Evolutionary conservation across 495 filamentous ascomycete genomes (phyloP), one percentile per base, ranked within the genome.

Genomic region (Tuber calosporum): DNA sequence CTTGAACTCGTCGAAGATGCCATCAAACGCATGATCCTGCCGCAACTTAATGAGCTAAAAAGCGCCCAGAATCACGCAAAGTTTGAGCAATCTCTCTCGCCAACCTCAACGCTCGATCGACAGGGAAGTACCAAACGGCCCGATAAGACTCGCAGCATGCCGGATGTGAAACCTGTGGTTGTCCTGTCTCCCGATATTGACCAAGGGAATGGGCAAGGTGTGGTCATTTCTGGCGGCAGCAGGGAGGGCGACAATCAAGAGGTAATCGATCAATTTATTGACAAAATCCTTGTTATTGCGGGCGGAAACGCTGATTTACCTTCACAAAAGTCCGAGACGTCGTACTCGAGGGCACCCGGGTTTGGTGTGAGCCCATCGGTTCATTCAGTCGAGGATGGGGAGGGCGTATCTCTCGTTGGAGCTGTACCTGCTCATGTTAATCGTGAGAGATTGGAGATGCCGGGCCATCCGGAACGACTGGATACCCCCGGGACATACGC

Each of bases 1-100:
- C 87, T 98, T 7, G 92, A 96, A 81, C 94, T 93, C 0, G 94
- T 99, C 11, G 94, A 98, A 83, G 94, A 97, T 84, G 93, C 95
- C 34, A 98, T 99, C 77, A 90, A 92, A 69, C 88, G 94, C 66
- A 84, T 98, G 68, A 97, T 98, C 69, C 83, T 98, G 1, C 96
- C 95, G 0, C 94, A 99, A 81, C 85, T 99, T 67, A 93, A 92
- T 70, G 92, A 92, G 41, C 85, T 98, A 67, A 97, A 97, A 83
- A 88, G 92, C 79, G 92, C 96, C 79, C 92, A 96, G 81, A 93
- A 87, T 73, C 85, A 90, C 74, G 85, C 87, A 45, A 87, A 88
- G 68, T 82, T 86, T 71, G 90, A 88, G 77, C 84, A 83, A n/a
- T 83, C 83, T 40, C 70, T 80, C 73, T 66, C 77, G 53, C 53